Conservation (phyloP, 83 land plant genomes). For the Larix sibirica region DNA sequence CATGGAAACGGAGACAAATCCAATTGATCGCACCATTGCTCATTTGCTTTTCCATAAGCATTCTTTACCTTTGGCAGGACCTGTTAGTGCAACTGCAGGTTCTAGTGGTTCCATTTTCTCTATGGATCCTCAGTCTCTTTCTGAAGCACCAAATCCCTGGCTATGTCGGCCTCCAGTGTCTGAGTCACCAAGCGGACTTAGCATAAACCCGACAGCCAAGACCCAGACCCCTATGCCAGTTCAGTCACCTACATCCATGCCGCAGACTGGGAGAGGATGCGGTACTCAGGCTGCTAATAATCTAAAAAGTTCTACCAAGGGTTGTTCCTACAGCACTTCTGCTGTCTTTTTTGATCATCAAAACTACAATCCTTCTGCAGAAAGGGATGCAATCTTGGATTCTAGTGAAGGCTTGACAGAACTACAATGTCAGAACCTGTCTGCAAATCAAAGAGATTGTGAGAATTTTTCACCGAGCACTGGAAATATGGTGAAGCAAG, state of each 20-base stretch:
- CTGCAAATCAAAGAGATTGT: not conserved
- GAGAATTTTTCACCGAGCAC: not conserved
- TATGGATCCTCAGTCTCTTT: not conserved
- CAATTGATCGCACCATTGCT: conserved; percentile 67
- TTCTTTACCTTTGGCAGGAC: conserved; percentile 18
- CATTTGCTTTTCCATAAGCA: conserved; percentile 60
- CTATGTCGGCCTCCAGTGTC: not conserved
- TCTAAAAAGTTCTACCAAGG: not conserved
- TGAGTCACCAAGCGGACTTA: not conserved
- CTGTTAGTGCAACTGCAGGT: conserved; percentile 13
- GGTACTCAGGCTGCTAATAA: not conserved
- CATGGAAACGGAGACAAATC: conserved; percentile 62
- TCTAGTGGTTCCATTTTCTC: not conserved
- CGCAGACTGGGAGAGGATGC: not conserved
- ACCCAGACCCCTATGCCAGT: not conserved
- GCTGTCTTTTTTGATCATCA: not conserved
- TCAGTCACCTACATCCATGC: conserved; percentile 5
- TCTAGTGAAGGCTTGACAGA: not conserved
- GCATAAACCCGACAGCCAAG: not conserved
- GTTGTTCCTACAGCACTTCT: not conserved
- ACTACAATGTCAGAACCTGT: conserved; percentile 6
- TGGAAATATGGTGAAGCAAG: not conserved
- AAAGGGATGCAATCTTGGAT: not conserved
- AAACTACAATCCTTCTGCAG: not conserved
- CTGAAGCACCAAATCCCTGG: conserved; percentile 11